Evolutionary conservation across 2,329 filamentous ascomycete species (phyloP).

Genomic region (Acarospora socialis): DNA sequence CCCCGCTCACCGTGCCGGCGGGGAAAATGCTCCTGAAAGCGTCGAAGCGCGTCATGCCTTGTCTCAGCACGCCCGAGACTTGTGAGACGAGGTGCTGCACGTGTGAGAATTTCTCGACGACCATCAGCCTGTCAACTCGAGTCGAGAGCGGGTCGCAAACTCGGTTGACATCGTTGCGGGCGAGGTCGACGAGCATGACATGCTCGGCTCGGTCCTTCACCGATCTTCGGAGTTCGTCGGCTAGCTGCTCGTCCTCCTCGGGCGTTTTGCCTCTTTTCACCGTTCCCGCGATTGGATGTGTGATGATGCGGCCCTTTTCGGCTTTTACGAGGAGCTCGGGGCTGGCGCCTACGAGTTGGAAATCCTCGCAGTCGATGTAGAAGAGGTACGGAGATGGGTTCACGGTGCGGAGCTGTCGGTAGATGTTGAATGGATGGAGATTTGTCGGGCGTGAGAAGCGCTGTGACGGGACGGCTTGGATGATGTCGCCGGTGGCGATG

Average conservation of each 20-base stretch:
- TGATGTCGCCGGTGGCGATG: conserved; percentile 85
- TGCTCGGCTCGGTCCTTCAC: conserved; percentile 90
- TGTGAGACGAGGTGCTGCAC: conserved; percentile 96
- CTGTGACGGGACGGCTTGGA: conserved; percentile 93
- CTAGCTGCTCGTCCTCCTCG: conserved; percentile 69
- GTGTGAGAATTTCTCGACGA: conserved; percentile 86
- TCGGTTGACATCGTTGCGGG: conserved; percentile 90
- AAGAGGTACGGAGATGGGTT: conserved; percentile 97
- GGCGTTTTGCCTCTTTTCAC: conserved; percentile 71
- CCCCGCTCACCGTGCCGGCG: conserved; percentile 86
- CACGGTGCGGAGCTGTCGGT: conserved; percentile 87
- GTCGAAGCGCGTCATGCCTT: conserved; percentile 79
- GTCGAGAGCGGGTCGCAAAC: conserved; percentile 85
- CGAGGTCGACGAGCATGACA: conserved; percentile 94
- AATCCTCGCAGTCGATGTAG: conserved; percentile 80
- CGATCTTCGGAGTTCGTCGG: conserved; percentile 59
- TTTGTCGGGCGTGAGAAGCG: conserved; percentile 78
- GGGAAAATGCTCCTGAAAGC: conserved; percentile 95
- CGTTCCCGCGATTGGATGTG: conserved; percentile 92
- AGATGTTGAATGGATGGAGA: conserved; percentile 95
- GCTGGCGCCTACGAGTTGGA: conserved; percentile 89
- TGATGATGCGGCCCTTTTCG: conserved; percentile 71
- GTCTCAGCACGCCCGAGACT: conserved; percentile 76
- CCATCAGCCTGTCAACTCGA: conserved; percentile 86
- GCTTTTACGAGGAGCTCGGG: conserved; percentile 90